These are phyloP conservation scores for Teunomyces funiuensis DNA, from an alignment of 805 yeast genomes.

Conservation along the genomic window DNA sequence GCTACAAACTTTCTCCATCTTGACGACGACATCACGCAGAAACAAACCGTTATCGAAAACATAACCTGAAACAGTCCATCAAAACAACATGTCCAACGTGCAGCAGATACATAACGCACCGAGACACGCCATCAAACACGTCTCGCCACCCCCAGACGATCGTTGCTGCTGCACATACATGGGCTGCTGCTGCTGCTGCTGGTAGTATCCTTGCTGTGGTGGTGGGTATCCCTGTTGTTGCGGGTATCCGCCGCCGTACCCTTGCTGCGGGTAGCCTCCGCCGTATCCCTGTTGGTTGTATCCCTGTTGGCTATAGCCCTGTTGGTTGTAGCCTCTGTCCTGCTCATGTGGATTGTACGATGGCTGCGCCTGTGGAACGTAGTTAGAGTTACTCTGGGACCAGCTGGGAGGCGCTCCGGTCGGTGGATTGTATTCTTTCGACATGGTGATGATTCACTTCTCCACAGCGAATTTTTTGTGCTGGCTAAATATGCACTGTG, in stretches of 20 bases:
- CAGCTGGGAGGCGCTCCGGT: slow-evolving; percentile 31
- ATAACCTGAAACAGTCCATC: too few species aligned
- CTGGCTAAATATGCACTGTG: neutral
- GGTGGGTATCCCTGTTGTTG: slow-evolving; percentile 26
- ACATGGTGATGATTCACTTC: neutral
- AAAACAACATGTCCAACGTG: slow-evolving; percentile 28
- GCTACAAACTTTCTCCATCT: slow-evolving; percentile 42
- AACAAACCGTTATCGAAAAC: slow-evolving; percentile 6
- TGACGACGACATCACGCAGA: slow-evolving; percentile 32
- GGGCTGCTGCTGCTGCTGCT: slow-evolving; percentile 46
- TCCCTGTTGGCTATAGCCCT: slow-evolving; percentile 13
- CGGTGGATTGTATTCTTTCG: slow-evolving; percentile 21
- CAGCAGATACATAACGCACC: slow-evolving; percentile 44
- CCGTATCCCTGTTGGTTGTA: slow-evolving; percentile 17
- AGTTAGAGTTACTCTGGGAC: slow-evolving; percentile 13
- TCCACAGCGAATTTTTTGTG: slow-evolving; percentile 1
- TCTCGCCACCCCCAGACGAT: slow-evolving; percentile 24
- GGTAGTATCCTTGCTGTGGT: slow-evolving; percentile 33
- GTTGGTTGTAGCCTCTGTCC: slow-evolving; percentile 20
- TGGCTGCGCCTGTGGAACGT: slow-evolving; percentile 13
- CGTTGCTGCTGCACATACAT: slow-evolving; percentile 43
- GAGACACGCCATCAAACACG: slow-evolving; percentile 39
- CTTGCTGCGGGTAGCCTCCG: slow-evolving; percentile 22
- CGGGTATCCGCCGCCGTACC: slow-evolving; percentile 12
- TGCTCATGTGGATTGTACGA: slow-evolving; percentile 15